Base-by-base conservation (phyloP, 306 rosid species). In the Psophocarpus tetragonolobus region DNA sequence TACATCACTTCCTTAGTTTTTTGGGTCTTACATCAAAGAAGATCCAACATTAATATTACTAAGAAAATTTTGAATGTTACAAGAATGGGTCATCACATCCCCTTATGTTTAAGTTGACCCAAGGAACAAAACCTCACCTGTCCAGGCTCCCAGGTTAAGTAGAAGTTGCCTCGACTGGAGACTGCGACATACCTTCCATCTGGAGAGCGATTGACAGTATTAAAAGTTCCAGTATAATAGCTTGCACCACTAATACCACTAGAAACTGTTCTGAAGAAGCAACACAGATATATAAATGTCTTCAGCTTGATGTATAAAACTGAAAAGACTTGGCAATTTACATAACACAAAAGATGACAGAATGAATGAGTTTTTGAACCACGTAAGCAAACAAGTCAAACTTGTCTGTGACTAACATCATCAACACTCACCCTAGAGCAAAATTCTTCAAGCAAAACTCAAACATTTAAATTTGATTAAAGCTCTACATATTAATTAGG, bases 241-340 rank as follows among this genome's bases (percentile, higher is more conserved):
- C 98, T 94, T 42, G 98, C 98, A 84, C 98, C 98, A 67, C 97
- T 94, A 62, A 94, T 94, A 51, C 98, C 98, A 76, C 98, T 95
- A 78, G 98, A 95, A 80, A 92, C 97, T 87, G 98, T 95, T 91
- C 98, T 95, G 97, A 81, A 91, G 86, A 76, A 74, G 88, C 74
- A 82, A 87, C 32, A 51, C 54, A 75, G 69, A 66, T 45, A 68
- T 80, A 86, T 86, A 81, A 87, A 79, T 33, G 73, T 65, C 82
- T n/a, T n/a, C n/a, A n/a, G n/a, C n/a, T 79, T 83, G 76, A 68
- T 35, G 17, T 9, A 57, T 35, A 61, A 63, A 67, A 65, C 54
- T 30, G 41, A 85, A 38, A 30, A 50, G 6, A 42, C 27, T 18
- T 20, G n/a, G 53, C 73, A 65, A 56, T 53, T 32, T 32, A 17